Evolutionary conservation across 2,329 filamentous ascomycete genomes (phyloP).

Genomic region (Ceratocystis variospora): DNA sequence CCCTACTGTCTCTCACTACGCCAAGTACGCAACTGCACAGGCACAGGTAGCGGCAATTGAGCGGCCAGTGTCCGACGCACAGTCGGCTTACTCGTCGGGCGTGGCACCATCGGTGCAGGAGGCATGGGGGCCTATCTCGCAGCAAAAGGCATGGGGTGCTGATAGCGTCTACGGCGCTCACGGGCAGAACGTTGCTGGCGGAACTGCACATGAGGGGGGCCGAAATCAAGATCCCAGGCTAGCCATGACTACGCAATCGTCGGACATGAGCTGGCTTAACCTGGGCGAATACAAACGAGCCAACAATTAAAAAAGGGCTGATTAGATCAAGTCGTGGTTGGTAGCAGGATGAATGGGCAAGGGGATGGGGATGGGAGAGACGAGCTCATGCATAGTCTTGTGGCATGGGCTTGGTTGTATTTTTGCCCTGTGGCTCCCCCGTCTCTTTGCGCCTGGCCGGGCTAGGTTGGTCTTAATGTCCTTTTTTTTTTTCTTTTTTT

Average conservation of each 20-base stretch:
- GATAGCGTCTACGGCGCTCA: conserved; percentile 32
- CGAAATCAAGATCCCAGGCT: not conserved
- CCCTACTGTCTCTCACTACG: conserved; percentile 51
- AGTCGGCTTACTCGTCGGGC: conserved; percentile 49
- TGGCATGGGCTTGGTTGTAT: not conserved
- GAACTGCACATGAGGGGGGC: not conserved
- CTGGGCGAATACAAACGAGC: conserved; percentile 36
- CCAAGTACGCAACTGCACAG: conserved; percentile 36
- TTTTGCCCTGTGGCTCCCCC: too few relatives aligned
- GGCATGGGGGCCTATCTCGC: conserved; percentile 37
- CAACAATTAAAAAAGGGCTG: conserved; percentile 9
- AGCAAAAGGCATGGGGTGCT: conserved; percentile 35
- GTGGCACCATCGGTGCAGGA: conserved; percentile 50
- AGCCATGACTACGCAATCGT: conserved; percentile 28
- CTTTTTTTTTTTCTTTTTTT: conserved; percentile 4
- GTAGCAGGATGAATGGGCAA: not conserved
- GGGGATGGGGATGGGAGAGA: not conserved
- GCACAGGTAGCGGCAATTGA: conserved; percentile 46
- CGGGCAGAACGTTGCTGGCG: conserved; percentile 20
- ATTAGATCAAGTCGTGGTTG: not conserved
- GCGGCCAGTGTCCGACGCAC: conserved; percentile 38
- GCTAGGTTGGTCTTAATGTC: conserved; percentile 8
- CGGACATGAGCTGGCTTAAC: conserved; percentile 73
- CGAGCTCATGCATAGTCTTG: not conserved
- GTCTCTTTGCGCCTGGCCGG: too few relatives aligned